phyloP scores from a whole-genome alignment of 179 eudicot genomes.

The Corrigiola litoralis region DNA sequence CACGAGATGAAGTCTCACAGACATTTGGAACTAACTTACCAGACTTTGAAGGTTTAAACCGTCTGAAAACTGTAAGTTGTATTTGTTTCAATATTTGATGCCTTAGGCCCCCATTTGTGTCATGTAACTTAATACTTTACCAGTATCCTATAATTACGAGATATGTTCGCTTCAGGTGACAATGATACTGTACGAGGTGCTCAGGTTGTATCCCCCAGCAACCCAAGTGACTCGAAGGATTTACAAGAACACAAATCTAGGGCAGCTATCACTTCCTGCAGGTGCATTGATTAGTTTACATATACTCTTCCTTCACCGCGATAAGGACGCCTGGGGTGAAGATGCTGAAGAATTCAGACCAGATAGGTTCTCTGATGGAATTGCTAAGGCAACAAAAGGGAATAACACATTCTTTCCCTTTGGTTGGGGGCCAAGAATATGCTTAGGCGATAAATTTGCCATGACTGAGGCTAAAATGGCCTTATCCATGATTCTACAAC shows the following conservation, averaged over 20 bases:
- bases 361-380: conserved; percentile 25
- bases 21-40: conserved; percentile 21
- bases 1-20: conserved; percentile 26
- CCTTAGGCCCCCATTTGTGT: neutral
- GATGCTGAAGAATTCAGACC: conserved; percentile 31
- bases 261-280: conserved; percentile 19
- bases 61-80: conserved; percentile 27
- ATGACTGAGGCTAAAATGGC: conserved; percentile 25
- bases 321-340: conserved; percentile 24
- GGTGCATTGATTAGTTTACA: conserved; percentile 8
- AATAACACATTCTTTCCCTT: conserved; percentile 25
- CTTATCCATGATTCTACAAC: conserved; percentile 26
- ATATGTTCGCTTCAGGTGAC: conserved; percentile 13
- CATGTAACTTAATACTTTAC: neutral
- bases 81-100: neutral
- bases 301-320: conserved; percentile 8
- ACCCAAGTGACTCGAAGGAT: conserved; percentile 5
- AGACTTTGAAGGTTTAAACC: conserved; percentile 22
- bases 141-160: neutral
- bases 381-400: conserved; percentile 27
- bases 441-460: conserved; percentile 27
- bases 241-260: conserved; percentile 21
- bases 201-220: conserved; percentile 26
- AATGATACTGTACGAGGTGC: conserved; percentile 33
- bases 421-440: conserved; percentile 30